phyloP scores from a whole-genome alignment of 2,329 filamentous ascomycete genomes.

The Zymoseptoria pseudotritici region DNA sequence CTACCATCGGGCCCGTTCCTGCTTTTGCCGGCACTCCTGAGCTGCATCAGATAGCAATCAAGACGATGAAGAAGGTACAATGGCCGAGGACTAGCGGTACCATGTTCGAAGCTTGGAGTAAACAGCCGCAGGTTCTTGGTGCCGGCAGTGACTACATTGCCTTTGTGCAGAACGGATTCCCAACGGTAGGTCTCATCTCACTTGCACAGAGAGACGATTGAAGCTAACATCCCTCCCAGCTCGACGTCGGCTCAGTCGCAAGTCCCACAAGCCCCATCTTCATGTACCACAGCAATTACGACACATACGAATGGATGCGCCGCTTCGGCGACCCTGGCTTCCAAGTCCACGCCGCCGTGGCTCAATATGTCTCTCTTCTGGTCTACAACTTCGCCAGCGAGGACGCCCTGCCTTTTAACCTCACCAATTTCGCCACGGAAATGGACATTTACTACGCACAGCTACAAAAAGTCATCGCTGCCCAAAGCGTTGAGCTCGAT shows the following conservation, averaged over 20 bases:
- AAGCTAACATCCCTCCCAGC: not conserved
- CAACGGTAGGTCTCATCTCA: constrained; percentile 3
- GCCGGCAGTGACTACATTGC: constrained; percentile 42
- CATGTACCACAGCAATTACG: constrained; percentile 43
- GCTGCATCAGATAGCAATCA: constrained; percentile 61
- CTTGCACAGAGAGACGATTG: not conserved
- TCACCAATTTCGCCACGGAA: constrained; percentile 35
- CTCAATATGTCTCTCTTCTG: constrained; percentile 38
- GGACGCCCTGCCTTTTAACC: constrained; percentile 36
- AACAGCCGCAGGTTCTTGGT: constrained; percentile 33
- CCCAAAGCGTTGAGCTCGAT: constrained; percentile 40
- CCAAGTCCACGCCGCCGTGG: constrained; percentile 43
- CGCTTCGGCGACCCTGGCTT: constrained; percentile 47
- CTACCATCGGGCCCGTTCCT: constrained; percentile 50
- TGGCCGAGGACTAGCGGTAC: constrained; percentile 31
- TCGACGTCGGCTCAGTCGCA: constrained; percentile 37
- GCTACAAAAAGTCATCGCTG: constrained; percentile 31
- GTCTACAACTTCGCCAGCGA: constrained; percentile 35
- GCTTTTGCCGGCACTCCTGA: constrained; percentile 60
- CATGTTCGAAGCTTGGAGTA: constrained; percentile 40
- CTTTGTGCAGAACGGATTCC: constrained; percentile 38
- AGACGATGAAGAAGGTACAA: constrained; percentile 54
- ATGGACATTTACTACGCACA: constrained; percentile 32
- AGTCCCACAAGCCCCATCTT: constrained; percentile 36
- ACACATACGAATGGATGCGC: constrained; percentile 46